Conservation (phyloP, 2,329 filamentous ascomycete genomes). For the Colletotrichum musae region DNA sequence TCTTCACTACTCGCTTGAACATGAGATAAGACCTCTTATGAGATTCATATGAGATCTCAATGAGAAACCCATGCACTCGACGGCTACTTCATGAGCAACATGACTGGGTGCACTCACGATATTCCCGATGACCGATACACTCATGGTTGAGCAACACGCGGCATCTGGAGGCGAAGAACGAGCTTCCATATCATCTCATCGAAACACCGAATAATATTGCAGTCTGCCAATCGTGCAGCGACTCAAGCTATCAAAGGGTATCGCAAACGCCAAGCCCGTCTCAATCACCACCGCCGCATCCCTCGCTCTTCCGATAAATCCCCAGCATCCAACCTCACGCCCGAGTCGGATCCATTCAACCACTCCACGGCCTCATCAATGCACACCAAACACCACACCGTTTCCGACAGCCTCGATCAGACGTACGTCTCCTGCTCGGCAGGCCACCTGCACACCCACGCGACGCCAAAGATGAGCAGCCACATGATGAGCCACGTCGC, state of each 20-base stretch:
- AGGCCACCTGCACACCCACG: slow-evolving; percentile 33
- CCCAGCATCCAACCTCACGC: too few relatives aligned
- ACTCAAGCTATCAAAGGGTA: slow-evolving; percentile 15
- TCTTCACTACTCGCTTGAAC: too few relatives aligned
- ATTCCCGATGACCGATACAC: too few relatives aligned
- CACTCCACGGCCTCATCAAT: neutral
- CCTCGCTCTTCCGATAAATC: too few relatives aligned
- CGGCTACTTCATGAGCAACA: too few relatives aligned
- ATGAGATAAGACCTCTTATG: too few relatives aligned
- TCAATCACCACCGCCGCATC: neutral
- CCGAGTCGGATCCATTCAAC: too few relatives aligned
- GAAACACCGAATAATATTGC: neutral
- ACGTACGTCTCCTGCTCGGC: slow-evolving; percentile 28
- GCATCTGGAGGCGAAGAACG: neutral
- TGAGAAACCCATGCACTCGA: too few relatives aligned
- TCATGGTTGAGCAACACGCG: neutral
- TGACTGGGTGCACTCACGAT: too few relatives aligned
- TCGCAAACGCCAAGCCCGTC: slow-evolving; percentile 19
- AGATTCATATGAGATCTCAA: too few relatives aligned
- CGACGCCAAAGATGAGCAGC: slow-evolving; percentile 35
- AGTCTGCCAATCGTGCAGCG: neutral
- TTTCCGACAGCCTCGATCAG: neutral
- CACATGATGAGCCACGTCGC: slow-evolving; percentile 36
- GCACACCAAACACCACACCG: neutral
- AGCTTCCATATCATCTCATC: neutral